Base-by-base conservation (phyloP, 352 stramenopile species). In the Globisporangium uncinulatum region DNA sequence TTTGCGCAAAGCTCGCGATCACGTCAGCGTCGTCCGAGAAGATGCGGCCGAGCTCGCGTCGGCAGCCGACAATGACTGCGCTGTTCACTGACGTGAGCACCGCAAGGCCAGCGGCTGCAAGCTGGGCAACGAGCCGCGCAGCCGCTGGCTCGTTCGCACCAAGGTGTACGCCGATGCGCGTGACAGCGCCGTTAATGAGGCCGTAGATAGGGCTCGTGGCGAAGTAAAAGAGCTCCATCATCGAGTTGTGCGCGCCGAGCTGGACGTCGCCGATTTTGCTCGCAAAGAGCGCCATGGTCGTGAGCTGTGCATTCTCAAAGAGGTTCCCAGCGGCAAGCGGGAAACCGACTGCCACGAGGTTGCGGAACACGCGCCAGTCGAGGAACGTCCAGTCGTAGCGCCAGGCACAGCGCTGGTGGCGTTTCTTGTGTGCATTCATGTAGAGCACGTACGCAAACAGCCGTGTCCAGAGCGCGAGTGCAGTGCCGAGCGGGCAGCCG, bases 181-280 rank as follows among this genome's bases (percentile, higher is more conserved):
- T 85, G 20, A 91, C 79, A 3, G 79, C 73, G 15, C 65, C 76
- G 45, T 70, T 76, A 14, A 86, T 75, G 1, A 92, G 61, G 7
- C 84, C 79, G 61, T 86, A 95, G 37, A 93, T 82, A 8, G 76
- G 79, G 24, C 70, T 81, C 41, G 80, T 89, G 39, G 83, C 70
- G 61, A 95, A 87, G 64, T 87, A 86, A 64, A 94, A 89, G 31
- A 93, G 63, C 64, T 93, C 84, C 70, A 94, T 86, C 83, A 93
- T 94, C 15, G 82, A 74, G 59, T 86, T 92, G 63, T 95, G 81
- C 15, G 85, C 74, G 20, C 75, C 81, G 13, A 95, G 65, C 56
- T 93, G 80, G 4, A 87, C 58, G 56, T 93, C 72, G 29, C 80
- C 75, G 62, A 93, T 83, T 32, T 57, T 73, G 34, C 74, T 79